These are phyloP conservation scores for Podosphaera xanthii DNA, from an alignment of 2,329 filamentous ascomycete genomes.

Conservation along the genomic window DNA sequence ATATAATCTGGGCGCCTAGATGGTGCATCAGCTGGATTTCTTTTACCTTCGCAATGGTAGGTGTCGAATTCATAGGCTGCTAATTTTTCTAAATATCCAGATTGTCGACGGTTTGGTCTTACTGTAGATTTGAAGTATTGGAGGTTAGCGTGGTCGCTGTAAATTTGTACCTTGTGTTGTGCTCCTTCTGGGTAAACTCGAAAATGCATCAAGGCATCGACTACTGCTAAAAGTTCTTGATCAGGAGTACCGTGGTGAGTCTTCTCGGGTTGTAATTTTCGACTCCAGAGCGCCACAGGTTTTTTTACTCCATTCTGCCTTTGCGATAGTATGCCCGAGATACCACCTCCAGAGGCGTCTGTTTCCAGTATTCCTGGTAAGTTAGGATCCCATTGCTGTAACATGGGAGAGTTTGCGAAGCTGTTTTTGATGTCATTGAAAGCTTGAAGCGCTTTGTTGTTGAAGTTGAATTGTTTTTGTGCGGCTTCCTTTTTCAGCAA, in stretches of 20 bases:
- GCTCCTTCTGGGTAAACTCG: not conserved
- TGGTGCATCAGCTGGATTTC: not conserved
- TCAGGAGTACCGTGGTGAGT: not conserved
- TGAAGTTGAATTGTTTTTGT: not conserved
- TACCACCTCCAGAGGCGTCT: not conserved
- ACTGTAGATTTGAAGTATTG: not conserved
- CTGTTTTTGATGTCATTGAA: not conserved
- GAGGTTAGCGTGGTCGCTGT: not conserved
- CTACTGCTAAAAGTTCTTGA: not conserved
- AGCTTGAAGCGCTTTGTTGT: not conserved
- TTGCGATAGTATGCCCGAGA: not conserved
- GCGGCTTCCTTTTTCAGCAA: not conserved
- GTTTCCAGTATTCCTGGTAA: constrained; percentile 1
- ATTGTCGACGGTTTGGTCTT: not conserved
- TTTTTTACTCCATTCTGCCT: not conserved
- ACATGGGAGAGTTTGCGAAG: not conserved
- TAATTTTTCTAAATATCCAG: not conserved
- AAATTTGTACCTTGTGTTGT: not conserved
- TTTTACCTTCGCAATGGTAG: not conserved
- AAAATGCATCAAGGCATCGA: not conserved
- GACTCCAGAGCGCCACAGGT: not conserved
- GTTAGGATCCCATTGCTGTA: not conserved
- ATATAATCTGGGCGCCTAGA: not conserved
- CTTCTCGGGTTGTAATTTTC: not conserved
- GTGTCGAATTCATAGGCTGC: not conserved